phyloP scores from a whole-genome alignment of 345 rosid genomes.

The Arabidopsis arenosa region DNA sequence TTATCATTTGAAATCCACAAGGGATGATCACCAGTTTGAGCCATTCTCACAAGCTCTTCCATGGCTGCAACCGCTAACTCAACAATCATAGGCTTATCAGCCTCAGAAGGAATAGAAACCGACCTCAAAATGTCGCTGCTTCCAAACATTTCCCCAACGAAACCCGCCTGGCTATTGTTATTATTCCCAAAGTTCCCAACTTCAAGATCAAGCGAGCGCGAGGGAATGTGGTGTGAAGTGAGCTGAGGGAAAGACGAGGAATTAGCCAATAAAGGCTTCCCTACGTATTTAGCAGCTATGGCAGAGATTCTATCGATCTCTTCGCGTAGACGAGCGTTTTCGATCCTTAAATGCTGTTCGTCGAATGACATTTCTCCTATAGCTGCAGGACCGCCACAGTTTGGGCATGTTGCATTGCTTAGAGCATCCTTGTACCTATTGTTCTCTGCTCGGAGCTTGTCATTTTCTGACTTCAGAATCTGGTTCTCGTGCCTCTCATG shows the following conservation, averaged over 20 bases:
- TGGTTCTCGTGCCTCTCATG: constrained; percentile 85
- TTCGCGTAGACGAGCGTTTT: constrained; percentile 82
- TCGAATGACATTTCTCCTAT: constrained; percentile 96
- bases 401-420: constrained; percentile 76
- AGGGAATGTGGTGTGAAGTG: constrained; percentile 51
- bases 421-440: constrained; percentile 82
- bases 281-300: constrained; percentile 81
- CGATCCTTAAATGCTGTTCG: constrained; percentile 94
- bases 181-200: constrained; percentile 53
- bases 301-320: constrained; percentile 92
- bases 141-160: constrained; percentile 79
- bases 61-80: constrained; percentile 95
- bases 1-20: constrained; percentile 68
- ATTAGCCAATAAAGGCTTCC: constrained; percentile 59
- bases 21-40: constrained; percentile 76
- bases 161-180: constrained; percentile 53
- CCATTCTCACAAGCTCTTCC: constrained; percentile 93
- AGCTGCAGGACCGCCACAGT: constrained; percentile 85
- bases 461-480: constrained; percentile 80
- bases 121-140: constrained; percentile 64
- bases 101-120: constrained; percentile 66
- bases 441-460: constrained; percentile 84
- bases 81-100: constrained; percentile 87
- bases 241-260: constrained; percentile 60
- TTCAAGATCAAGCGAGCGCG: constrained; percentile 63